phyloP scores from a whole-genome alignment of 805 yeast species.

The Cyberlindnera galapagoensis region DNA sequence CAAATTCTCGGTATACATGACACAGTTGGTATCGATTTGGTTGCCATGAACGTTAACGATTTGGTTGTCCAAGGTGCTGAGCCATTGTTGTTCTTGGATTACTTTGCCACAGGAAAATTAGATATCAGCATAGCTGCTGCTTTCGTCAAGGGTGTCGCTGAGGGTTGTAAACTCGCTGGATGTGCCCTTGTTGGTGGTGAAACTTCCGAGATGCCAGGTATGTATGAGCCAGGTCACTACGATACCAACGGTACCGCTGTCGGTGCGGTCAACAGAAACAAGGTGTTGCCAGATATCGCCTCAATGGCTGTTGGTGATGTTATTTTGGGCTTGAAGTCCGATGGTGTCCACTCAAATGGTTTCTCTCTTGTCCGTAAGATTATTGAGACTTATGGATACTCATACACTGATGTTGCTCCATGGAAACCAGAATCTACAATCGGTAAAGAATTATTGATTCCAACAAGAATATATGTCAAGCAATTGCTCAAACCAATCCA shows the following conservation, averaged over 20 bases:
- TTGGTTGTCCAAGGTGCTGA: constrained; percentile 98
- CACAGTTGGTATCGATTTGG: constrained; percentile 98
- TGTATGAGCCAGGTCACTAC: constrained; percentile 91
- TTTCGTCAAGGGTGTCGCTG: constrained; percentile 93
- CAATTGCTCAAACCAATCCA: constrained; percentile 72
- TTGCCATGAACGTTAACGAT: constrained; percentile 98
- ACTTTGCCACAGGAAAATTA: constrained; percentile 91
- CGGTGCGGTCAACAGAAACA: constrained; percentile 81
- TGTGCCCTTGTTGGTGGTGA: constrained; percentile 99
- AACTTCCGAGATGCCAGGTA: constrained; percentile 99
- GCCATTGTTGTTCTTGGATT: constrained; percentile 90
- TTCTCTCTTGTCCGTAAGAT: constrained; percentile 91
- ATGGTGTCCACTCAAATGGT: constrained; percentile 96
- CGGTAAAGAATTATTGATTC: constrained; percentile 81
- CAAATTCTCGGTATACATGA: constrained; percentile 83
- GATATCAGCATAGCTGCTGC: constrained; percentile 79
- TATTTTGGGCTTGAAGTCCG: constrained; percentile 79
- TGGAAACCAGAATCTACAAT: constrained; percentile 69
- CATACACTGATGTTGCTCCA: constrained; percentile 75
- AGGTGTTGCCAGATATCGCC: constrained; percentile 64
- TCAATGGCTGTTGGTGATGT: constrained; percentile 76
- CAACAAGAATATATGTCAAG: constrained; percentile 93
- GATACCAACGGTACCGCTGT: constrained; percentile 98
- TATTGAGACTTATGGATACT: constrained; percentile 66
- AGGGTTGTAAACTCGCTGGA: constrained; percentile 90